A percentile compares a stretch with the other conserved stretches of the same genome.
Evolutionary conservation across 352 stramenopile species (phyloP).

Genomic region (Pythium rishiriense): DNA sequence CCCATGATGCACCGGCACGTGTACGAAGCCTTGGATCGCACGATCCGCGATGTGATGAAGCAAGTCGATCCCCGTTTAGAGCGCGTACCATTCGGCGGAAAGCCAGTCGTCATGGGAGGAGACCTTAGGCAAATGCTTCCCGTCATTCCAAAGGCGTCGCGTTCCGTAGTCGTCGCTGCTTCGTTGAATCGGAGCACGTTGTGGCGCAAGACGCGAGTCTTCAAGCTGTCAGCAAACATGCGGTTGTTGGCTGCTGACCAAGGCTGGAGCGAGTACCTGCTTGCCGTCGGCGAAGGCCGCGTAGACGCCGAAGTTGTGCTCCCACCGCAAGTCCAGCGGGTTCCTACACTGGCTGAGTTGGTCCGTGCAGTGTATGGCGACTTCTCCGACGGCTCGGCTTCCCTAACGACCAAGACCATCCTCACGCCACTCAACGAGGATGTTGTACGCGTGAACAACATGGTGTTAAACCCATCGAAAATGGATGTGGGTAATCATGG

Average conservation of each 20-base stretch:
- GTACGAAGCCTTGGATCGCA: constrained; percentile 13
- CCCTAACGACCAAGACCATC: constrained; percentile 1
- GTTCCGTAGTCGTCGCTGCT: not conserved
- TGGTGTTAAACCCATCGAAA: too few species aligned
- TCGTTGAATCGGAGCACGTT: constrained; percentile 1
- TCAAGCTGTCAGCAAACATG: constrained; percentile 3
- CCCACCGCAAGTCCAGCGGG: not conserved
- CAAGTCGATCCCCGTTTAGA: not conserved
- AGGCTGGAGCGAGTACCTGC: constrained; percentile 13
- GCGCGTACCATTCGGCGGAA: constrained; percentile 7
- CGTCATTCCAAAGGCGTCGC: constrained; percentile 3
- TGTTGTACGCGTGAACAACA: constrained; percentile 1
- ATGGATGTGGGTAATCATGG: too few species aligned
- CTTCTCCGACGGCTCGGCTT: not conserved
- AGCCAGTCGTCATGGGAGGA: constrained; percentile 1
- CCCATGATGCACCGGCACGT: constrained; percentile 21
- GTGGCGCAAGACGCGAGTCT: not conserved
- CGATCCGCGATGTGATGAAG: constrained; percentile 14
- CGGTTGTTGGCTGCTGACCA: not conserved
- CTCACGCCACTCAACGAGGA: constrained; percentile 16
- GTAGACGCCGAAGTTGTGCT: not conserved
- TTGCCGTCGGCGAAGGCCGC: constrained; percentile 2
- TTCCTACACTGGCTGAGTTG: not conserved
- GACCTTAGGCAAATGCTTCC: constrained; percentile 20
- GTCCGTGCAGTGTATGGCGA: not conserved